Conservation (phyloP, 169 alveolate species). For the Plasmodium inui region DNA sequence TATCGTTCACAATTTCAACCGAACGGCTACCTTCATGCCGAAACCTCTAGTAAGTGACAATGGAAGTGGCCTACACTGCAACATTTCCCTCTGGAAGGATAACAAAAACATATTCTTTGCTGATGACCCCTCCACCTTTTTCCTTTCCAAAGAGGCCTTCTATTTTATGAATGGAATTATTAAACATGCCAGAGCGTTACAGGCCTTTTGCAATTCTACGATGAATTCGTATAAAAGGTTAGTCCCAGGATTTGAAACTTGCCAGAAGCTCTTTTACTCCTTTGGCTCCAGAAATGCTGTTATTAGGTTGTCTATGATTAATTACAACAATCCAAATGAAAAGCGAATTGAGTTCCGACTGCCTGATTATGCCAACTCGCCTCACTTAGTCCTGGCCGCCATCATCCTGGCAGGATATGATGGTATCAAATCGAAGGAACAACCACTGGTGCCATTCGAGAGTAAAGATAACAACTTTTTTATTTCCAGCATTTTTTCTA, state of each 20-base stretch:
- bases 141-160: slow-evolving; percentile 80
- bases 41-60: slow-evolving; percentile 84
- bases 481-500: slow-evolving; percentile 34
- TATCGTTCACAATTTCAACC: slow-evolving; percentile 78
- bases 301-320: slow-evolving; percentile 83
- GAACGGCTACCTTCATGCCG: slow-evolving; percentile 89
- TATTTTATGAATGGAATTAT: slow-evolving; percentile 86
- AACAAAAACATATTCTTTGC: slow-evolving; percentile 81
- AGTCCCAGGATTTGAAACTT: slow-evolving; percentile 87
- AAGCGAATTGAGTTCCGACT: slow-evolving; percentile 86
- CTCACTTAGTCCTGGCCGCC: slow-evolving; percentile 86
- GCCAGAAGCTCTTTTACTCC: slow-evolving; percentile 80
- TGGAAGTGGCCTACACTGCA: slow-evolving; percentile 88
- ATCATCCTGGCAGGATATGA: slow-evolving; percentile 88
- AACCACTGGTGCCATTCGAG: slow-evolving; percentile 67
- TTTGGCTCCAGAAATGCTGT: slow-evolving; percentile 89
- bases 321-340: slow-evolving; percentile 56
- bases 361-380: slow-evolving; percentile 87
- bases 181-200: slow-evolving; percentile 83
- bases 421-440: slow-evolving; percentile 79
- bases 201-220: slow-evolving; percentile 86
- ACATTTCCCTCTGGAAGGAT: slow-evolving; percentile 86
- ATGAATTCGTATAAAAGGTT: slow-evolving; percentile 87
- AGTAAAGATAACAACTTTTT: slow-evolving; percentile 27
- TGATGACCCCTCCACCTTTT: slow-evolving; percentile 80